Evolutionary conservation across 805 yeast species (phyloP), one percentile per base, ranked within the genome.

Genomic region (Cyberlindnera sargentensis): DNA sequence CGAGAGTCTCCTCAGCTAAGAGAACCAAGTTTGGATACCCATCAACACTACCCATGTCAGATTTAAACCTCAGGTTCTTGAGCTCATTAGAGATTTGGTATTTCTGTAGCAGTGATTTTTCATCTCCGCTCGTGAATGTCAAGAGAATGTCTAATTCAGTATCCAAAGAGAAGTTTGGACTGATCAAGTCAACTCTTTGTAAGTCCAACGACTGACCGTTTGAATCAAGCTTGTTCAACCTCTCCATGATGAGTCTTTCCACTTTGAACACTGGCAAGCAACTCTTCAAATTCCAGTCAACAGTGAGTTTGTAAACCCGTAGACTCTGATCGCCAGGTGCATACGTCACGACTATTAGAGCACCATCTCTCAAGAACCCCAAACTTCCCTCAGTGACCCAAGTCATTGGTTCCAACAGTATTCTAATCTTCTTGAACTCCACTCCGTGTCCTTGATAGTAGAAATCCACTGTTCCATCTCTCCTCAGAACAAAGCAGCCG

Each of bases 391-490:
- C 56, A 4, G 58, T 47, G 1, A 71, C 44, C 52, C 59, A 52
- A 4, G 57, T 26, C 11, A 52, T 58, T 15, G 36, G 58, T 8
- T 67, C 71, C 25, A 75, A 50, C 8, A 35, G 41, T 2, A 56
- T 38, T 4, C 65, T 45, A 3, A 65, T 48, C 47, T 70, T 71
- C 47, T 67, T 67, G 53, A 78, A 82, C 46, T 80, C 85, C 23
- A 78, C 70, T 38, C 76, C 73, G 51, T 75, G 80, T 47, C 75
- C 80, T 82, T 82, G 91, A 55, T 75, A 82, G 67, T 80, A 79
- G 28, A 82, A 60, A 25, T 72, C 65, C 34, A 81, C 61, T 43
- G 70, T 67, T 2, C 93, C 95, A 50, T 78, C 76, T 43, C 72
- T 68, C 36, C 91, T 69, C 34, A 85, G 65, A 1, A 78, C 79